Base-by-base conservation (phyloP, 371 early-diverging fungal genomes). In the Sanchytrium tribonematis region DNA sequence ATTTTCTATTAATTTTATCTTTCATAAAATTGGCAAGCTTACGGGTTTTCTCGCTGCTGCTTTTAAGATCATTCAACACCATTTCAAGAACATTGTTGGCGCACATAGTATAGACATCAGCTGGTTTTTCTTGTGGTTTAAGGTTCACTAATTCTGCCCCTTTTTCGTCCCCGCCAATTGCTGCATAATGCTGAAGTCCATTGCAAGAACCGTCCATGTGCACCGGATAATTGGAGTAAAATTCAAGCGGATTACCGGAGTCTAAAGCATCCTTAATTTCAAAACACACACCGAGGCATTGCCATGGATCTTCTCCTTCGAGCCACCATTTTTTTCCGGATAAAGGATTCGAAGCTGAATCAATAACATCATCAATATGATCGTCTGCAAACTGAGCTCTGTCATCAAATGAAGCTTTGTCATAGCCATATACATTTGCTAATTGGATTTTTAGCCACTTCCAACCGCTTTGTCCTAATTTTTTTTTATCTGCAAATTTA, bases 171-270 rank as follows among this genome's bases (percentile, higher is more conserved):
- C 95, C 90, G 72, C 96, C 97, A 66, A 97, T 78, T 0, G 98
- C 96, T 1, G 98, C 98, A 74, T 96, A 96, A 77, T 97, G 98
- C 78, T 97, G 98, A 71, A 97, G 80, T 29, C 98, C 98, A 74
- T 96, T 96, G 78, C 98, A 97, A 0, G 95, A 91, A 67, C 97
- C 98, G 75, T 97, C 98, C 76, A 93, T 93, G 75, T 97, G 97
- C 28, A 95, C 80, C n/a, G 93, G 96, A 30, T 95, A 74, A 2
- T 79, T 75, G 66, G 88, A 88, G 68, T 77, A 72, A 73, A 81
- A 94, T 66, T 77, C 77, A 28, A 80, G 79, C 0, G 96, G 94
- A 27, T 83, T 74, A 0, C 73, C 71, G 66, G 84, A 84, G 30
- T 86, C 82, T 17, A 84, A 67, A 0, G 95, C 96, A 1, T 79